Conservation (phyloP, 192 early-diverging fungal genomes). For the Chytriomyces confervae region DNA sequence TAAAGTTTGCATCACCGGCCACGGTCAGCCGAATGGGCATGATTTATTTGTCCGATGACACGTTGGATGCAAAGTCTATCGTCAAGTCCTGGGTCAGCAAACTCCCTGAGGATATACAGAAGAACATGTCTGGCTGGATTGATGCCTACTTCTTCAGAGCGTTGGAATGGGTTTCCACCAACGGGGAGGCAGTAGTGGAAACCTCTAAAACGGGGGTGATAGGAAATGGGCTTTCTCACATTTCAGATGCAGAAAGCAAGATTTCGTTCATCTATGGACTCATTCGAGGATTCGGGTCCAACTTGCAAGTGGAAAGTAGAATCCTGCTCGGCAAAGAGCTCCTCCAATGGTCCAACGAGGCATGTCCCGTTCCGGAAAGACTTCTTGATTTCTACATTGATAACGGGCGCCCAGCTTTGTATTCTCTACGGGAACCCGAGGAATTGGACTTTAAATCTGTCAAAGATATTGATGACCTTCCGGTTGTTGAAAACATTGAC, state of each 20-base stretch:
- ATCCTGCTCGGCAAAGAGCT: slow-evolving; percentile 55
- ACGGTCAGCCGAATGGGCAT: slow-evolving; percentile 71
- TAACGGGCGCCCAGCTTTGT: slow-evolving; percentile 42
- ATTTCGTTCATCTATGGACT: slow-evolving; percentile 53
- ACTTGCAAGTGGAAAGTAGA: slow-evolving; percentile 49
- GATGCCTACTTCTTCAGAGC: slow-evolving; percentile 50
- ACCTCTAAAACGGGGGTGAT: slow-evolving; percentile 59
- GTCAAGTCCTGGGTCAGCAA: slow-evolving; percentile 52
- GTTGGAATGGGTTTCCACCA: slow-evolving; percentile 53
- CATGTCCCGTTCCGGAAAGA: slow-evolving; percentile 49
- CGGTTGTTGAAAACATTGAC: slow-evolving; percentile 60
- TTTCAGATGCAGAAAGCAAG: slow-evolving; percentile 33
- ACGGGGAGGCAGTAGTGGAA: slow-evolving; percentile 53
- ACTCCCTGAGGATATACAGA: slow-evolving; percentile 35
- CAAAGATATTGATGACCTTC: slow-evolving; percentile 47
- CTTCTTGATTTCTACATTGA: slow-evolving; percentile 52
- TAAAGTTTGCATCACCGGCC: slow-evolving; percentile 66
- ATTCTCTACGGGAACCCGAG: slow-evolving; percentile 42
- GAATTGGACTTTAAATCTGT: slow-evolving; percentile 31
- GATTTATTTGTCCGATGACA: slow-evolving; percentile 69
- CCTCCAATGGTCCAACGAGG: slow-evolving; percentile 50
- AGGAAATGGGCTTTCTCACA: slow-evolving; percentile 59
- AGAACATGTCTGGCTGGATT: slow-evolving; percentile 44
- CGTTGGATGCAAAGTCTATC: slow-evolving; percentile 51
- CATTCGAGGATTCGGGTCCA: slow-evolving; percentile 59